Conservation (phyloP, 1,284 basidiomycete genomes). For the Fereydounia khargensis region DNA sequence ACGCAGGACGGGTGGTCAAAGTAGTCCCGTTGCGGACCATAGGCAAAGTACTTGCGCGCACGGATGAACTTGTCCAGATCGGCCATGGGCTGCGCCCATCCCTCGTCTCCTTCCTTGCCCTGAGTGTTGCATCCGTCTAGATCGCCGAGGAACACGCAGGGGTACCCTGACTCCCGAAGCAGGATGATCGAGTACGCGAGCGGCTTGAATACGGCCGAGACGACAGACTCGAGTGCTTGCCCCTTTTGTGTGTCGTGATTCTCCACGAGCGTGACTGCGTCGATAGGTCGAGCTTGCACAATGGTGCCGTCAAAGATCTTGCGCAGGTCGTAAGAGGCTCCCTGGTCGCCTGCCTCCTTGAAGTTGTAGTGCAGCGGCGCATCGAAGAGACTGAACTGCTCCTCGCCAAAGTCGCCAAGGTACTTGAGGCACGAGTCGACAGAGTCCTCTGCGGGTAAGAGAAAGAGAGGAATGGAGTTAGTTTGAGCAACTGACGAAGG, state of each 20-base stretch:
- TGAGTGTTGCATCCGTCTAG: constrained; percentile 63
- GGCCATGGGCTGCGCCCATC: constrained; percentile 56
- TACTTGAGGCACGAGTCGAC: constrained; percentile 44
- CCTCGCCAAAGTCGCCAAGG: constrained; percentile 59
- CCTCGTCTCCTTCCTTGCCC: constrained; percentile 41
- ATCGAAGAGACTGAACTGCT: constrained; percentile 65
- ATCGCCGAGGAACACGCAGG: constrained; percentile 92
- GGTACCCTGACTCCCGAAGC: constrained; percentile 77
- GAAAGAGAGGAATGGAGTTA: no score
- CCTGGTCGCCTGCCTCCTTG: constrained; percentile 62
- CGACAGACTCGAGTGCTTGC: constrained; percentile 62
- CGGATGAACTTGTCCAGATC: constrained; percentile 61
- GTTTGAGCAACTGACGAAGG: no score
- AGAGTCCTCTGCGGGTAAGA: no score
- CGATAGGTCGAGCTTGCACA: constrained; percentile 63
- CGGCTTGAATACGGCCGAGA: constrained; percentile 64
- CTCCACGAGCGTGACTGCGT: constrained; percentile 65
- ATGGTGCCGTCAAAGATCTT: constrained; percentile 65
- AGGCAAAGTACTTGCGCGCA: constrained; percentile 62
- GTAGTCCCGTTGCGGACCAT: constrained; percentile 61
- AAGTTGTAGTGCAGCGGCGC: constrained; percentile 65
- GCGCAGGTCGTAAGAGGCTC: constrained; percentile 62
- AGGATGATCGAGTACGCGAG: constrained; percentile 79
- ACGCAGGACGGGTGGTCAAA: constrained; percentile 42
- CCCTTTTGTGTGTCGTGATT: constrained; percentile 62